Evolutionary conservation across 345 rosid species (phyloP).

Genomic region (Arabidopsis suecica): DNA sequence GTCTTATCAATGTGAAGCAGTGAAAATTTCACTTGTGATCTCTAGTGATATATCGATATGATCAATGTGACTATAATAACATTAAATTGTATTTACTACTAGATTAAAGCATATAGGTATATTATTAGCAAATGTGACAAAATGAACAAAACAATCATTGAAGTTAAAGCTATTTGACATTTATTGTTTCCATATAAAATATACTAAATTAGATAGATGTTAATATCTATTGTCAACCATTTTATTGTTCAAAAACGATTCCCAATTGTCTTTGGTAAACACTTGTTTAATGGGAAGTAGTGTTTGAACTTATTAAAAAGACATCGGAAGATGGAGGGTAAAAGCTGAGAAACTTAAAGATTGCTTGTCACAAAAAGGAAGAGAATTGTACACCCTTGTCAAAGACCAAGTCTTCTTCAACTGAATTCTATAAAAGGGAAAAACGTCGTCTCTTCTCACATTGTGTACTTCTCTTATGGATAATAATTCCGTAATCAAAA

Average conservation of each 20-base stretch:
- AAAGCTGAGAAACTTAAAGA: background rate
- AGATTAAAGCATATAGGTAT: constrained; percentile 2
- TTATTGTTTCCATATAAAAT: background rate
- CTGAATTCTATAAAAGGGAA: background rate
- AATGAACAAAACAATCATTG: background rate
- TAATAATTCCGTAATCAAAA: background rate
- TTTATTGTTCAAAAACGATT: background rate
- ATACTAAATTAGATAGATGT: no score
- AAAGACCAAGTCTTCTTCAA: constrained; percentile 18
- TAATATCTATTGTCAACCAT: background rate
- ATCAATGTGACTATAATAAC: background rate
- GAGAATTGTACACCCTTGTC: background rate
- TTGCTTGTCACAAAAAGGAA: constrained; percentile 4
- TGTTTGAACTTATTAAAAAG: background rate
- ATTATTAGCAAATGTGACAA: background rate
- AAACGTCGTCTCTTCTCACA: background rate
- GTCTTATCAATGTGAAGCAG: background rate
- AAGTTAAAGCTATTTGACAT: background rate
- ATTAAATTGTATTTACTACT: background rate
- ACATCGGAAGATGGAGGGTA: background rate
- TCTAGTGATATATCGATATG: background rate
- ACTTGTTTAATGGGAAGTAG: constrained; percentile 16
- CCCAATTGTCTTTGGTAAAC: constrained; percentile 3
- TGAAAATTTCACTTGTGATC: background rate
- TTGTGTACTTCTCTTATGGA: constrained; percentile 3